Conservation (phyloP, 2,329 filamentous ascomycete genomes). For the Paracoccidioides brasiliensis region DNA sequence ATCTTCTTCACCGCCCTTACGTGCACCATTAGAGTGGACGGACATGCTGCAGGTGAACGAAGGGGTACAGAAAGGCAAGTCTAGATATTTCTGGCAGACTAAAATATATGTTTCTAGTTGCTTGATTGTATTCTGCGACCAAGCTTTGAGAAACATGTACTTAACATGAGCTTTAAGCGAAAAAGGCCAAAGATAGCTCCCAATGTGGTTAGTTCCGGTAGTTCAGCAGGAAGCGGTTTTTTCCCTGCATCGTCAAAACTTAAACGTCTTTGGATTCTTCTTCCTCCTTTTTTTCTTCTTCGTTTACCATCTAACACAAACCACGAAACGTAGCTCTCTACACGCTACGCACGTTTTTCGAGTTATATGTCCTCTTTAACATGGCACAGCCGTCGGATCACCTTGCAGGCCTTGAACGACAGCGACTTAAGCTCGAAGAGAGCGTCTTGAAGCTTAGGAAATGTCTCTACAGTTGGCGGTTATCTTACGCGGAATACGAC, state of each 20-base stretch:
- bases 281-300: too few relatives aligned
- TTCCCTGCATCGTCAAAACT: neutral
- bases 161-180: too few relatives aligned
- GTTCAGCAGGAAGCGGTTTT: neutral
- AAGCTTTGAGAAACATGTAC: too few relatives aligned
- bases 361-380: neutral
- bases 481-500: slow-evolving; percentile 86
- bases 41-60: slow-evolving; percentile 17
- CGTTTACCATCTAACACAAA: too few relatives aligned
- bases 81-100: neutral
- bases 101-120: neutral
- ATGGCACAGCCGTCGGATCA: slow-evolving; percentile 9
- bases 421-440: slow-evolving; percentile 61
- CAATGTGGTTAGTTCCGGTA: too few relatives aligned
- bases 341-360: neutral
- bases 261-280: neutral
- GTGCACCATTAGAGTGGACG: slow-evolving; percentile 19
- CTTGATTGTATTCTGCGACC: neutral
- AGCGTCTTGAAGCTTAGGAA: slow-evolving; percentile 61
- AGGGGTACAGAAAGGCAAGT: neutral
- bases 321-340: neutral
- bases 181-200: too few relatives aligned
- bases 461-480: slow-evolving; percentile 75
- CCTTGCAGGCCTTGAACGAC: slow-evolving; percentile 54
- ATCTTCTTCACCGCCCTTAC: slow-evolving; percentile 30